Evolutionary conservation across 2,329 filamentous ascomycete species (phyloP).

Genomic region (Aspergillus intermedius): DNA sequence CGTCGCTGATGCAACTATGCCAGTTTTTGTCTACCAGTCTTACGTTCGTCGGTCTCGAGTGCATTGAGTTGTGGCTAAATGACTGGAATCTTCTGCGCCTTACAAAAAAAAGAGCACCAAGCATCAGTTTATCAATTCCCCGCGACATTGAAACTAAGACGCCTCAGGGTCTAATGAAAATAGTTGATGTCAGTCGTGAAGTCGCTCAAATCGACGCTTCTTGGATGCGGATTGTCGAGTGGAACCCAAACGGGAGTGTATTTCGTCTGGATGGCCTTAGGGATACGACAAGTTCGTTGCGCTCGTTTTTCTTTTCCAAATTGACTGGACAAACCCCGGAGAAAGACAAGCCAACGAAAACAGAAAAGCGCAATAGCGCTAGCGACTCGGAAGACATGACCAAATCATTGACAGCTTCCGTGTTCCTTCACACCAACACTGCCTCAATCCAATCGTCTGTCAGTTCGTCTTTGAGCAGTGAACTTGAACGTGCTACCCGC

Average conservation of each 20-base stretch:
- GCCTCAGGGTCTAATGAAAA: conserved; percentile 80
- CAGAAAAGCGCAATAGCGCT: conserved; percentile 54
- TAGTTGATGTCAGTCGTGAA: conserved; percentile 72
- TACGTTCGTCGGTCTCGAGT: conserved; percentile 85
- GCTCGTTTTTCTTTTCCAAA: conserved; percentile 67
- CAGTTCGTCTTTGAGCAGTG: conserved; percentile 63
- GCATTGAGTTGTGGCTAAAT: conserved; percentile 85
- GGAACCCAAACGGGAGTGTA: conserved; percentile 57
- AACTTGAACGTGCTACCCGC: conserved; percentile 92
- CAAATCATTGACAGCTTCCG: conserved; percentile 63
- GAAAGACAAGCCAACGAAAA: conserved; percentile 23
- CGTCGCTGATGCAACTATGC: conserved; percentile 75
- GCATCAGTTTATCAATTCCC: conserved; percentile 65
- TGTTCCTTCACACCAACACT: conserved; percentile 83
- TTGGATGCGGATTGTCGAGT: conserved; percentile 82
- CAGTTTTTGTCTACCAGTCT: conserved; percentile 93
- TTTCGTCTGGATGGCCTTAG: conserved; percentile 33
- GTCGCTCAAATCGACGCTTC: conserved; percentile 86
- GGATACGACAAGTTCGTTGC: conserved; percentile 55
- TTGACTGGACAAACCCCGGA: conserved; percentile 56
- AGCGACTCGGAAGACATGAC: conserved; percentile 66
- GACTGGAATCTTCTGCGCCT: conserved; percentile 74
- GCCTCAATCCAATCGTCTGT: conserved; percentile 75
- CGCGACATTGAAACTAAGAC: conserved; percentile 74
- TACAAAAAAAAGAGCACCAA: conserved; percentile 78